These are phyloP conservation scores for Aspergillus versicolor DNA, from an alignment of 2,329 filamentous ascomycete genomes.

Conservation along the genomic window DNA sequence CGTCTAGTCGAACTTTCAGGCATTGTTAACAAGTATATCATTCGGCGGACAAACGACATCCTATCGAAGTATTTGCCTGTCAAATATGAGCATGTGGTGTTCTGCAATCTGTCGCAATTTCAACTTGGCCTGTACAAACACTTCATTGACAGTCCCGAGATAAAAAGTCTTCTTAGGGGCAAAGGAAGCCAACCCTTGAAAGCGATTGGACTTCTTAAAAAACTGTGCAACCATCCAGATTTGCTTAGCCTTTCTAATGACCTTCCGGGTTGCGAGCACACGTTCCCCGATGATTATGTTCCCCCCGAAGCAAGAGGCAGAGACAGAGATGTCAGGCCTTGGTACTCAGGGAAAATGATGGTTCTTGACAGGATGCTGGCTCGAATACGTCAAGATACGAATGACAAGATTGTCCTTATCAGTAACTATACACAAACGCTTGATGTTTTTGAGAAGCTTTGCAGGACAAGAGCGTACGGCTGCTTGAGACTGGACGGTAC, in stretches of 20 bases:
- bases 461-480: conserved; percentile 80
- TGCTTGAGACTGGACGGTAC: conserved; percentile 88
- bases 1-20: conserved; percentile 76
- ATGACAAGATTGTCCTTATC: conserved; percentile 98
- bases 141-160: conserved; percentile 93
- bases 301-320: conserved; percentile 83
- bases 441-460: conserved; percentile 89
- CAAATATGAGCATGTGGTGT: conserved; percentile 99
- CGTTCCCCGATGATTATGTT: conserved; percentile 82
- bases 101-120: conserved; percentile 91
- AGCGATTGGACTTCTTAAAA: conserved; percentile 94
- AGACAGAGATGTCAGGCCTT: conserved; percentile 87
- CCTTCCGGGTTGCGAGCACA: conserved; percentile 79
- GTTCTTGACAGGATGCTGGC: conserved; percentile 98
- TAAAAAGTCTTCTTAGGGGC: conserved; percentile 84
- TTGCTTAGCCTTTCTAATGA: conserved; percentile 80
- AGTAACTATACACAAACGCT: conserved; percentile 97
- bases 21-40: conserved; percentile 97
- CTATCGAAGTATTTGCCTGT: conserved; percentile 95
- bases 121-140: conserved; percentile 93
- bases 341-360: conserved; percentile 98
- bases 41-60: conserved; percentile 95
- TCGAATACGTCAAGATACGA: conserved; percentile 90
- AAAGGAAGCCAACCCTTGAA: conserved; percentile 96
- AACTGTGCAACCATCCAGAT: conserved; percentile 97